phyloP scores from a whole-genome alignment of 768 basidiomycete genomes.

The Hypholoma sublateritium region DNA sequence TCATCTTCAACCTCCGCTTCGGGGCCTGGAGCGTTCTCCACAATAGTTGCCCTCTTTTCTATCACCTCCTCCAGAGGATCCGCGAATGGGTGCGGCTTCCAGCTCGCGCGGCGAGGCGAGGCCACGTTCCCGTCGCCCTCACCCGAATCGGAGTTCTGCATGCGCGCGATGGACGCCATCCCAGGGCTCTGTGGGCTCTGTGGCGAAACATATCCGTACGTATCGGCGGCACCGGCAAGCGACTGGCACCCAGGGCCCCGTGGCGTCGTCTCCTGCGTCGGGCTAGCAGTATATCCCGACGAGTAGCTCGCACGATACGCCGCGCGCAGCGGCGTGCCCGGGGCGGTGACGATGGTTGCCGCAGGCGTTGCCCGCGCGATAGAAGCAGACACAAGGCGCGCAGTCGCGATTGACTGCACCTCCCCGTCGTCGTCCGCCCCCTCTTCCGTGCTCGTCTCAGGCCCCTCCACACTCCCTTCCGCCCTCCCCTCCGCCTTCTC shows the following conservation, averaged over 20 bases:
- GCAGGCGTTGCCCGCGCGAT: constrained; percentile 16
- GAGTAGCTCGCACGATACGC: not conserved
- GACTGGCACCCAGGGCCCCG: not conserved
- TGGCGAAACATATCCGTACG: not conserved
- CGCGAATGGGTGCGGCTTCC: constrained; percentile 18
- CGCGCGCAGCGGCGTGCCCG: not conserved
- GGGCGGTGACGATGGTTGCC: constrained; percentile 13
- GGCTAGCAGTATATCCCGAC: not conserved
- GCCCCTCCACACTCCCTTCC: not conserved
- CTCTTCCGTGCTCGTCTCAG: not conserved
- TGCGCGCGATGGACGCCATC: too few relatives aligned
- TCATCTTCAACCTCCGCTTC: not conserved
- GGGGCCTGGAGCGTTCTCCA: too few relatives aligned
- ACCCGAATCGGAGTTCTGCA: not conserved
- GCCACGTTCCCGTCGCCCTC: not conserved
- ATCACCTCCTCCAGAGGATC: constrained; percentile 2
- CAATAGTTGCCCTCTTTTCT: too few relatives aligned
- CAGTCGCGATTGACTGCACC: constrained; percentile 11
- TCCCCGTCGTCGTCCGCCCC: not conserved
- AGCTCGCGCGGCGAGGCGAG: constrained; percentile 4
- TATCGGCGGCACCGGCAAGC: not conserved
- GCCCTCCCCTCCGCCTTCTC: not conserved
- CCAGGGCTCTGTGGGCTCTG: not conserved
- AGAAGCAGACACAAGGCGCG: constrained; percentile 17
- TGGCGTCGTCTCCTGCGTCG: not conserved